A percentile compares a stretch with the other conserved stretches of the same genome.
phyloP scores from a whole-genome alignment of 192 early-diverging fungal species.

The Podila epicladia region DNA sequence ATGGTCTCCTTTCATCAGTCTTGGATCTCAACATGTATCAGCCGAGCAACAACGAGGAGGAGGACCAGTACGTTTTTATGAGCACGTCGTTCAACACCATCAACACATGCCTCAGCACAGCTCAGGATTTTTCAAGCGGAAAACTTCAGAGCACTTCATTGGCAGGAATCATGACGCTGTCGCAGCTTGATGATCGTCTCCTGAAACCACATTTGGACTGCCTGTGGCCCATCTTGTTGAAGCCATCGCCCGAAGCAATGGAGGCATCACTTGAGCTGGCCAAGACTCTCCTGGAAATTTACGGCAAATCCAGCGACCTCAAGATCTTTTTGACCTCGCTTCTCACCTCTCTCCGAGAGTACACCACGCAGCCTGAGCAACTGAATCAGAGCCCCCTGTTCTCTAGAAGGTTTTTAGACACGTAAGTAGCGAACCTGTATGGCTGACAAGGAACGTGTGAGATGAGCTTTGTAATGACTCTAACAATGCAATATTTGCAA shows the following conservation, averaged over 20 bases:
- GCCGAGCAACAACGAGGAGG: constrained; percentile 41
- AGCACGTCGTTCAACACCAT: constrained; percentile 33
- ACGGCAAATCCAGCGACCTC: constrained; percentile 44
- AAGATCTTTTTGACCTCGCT: constrained; percentile 30
- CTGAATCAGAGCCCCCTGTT: constrained; percentile 25
- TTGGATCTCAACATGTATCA: constrained; percentile 47
- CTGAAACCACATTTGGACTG: constrained; percentile 46
- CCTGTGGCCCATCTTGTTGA: constrained; percentile 36
- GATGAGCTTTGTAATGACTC: no score
- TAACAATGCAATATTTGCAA: no score
- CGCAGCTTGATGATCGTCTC: constrained; percentile 38
- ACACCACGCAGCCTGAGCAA: background rate
- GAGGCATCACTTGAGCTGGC: constrained; percentile 31
- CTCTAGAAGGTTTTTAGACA: constrained; percentile 27
- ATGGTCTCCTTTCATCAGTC: constrained; percentile 15
- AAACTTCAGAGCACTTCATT: constrained; percentile 32
- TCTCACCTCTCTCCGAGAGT: constrained; percentile 11
- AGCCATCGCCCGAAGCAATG: constrained; percentile 9
- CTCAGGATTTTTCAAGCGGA: constrained; percentile 6
- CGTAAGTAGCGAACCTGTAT: constrained; percentile 5
- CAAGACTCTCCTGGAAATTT: constrained; percentile 35
- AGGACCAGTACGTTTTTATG: constrained; percentile 49
- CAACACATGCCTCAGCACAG: constrained; percentile 22
- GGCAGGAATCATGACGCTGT: constrained; percentile 28
- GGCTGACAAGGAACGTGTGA: background rate